These are phyloP conservation scores for Naganishia liquefaciens DNA, from an alignment of 1,284 basidiomycete genomes.

Conservation along the genomic window DNA sequence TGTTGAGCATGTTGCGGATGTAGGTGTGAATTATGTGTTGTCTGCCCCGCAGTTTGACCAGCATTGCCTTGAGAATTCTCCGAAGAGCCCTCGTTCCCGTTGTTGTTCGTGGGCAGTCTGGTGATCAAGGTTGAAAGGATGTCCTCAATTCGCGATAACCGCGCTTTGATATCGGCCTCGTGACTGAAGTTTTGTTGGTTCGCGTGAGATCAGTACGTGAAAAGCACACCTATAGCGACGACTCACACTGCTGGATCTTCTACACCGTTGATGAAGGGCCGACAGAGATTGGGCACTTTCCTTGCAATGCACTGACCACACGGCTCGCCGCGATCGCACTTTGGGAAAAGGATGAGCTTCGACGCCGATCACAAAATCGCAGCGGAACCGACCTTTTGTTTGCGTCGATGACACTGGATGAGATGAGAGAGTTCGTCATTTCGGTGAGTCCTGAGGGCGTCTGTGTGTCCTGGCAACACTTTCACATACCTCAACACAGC, in stretches of 20 bases:
- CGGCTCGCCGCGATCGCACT: constrained; percentile 41
- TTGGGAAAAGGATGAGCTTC: neutral
- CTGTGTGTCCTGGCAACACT: neutral
- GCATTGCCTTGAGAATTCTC: neutral
- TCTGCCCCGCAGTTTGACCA: constrained; percentile 1
- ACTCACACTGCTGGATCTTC: constrained; percentile 53
- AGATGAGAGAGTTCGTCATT: too few relatives aligned
- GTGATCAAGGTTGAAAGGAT: constrained; percentile 48
- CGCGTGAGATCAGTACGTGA: neutral
- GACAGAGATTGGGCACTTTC: constrained; percentile 54
- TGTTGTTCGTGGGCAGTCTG: constrained; percentile 30
- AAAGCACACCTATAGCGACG: neutral
- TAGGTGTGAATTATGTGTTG: constrained; percentile 17
- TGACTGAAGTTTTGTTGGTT: constrained; percentile 38
- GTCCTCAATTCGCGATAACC: constrained; percentile 52
- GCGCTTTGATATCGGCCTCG: constrained; percentile 49
- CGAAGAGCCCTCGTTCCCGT: constrained; percentile 8
- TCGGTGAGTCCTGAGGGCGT: neutral
- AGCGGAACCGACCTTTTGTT: constrained; percentile 43
- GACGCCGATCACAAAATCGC: neutral
- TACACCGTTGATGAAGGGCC: constrained; percentile 56
- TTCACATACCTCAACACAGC: constrained; percentile 47
- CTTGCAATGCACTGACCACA: constrained; percentile 55
- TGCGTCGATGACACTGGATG: constrained; percentile 49
- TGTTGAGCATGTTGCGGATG: constrained; percentile 24